phyloP scores from a whole-genome alignment of 2,329 filamentous ascomycete genomes.

The Aspergillus latus region DNA sequence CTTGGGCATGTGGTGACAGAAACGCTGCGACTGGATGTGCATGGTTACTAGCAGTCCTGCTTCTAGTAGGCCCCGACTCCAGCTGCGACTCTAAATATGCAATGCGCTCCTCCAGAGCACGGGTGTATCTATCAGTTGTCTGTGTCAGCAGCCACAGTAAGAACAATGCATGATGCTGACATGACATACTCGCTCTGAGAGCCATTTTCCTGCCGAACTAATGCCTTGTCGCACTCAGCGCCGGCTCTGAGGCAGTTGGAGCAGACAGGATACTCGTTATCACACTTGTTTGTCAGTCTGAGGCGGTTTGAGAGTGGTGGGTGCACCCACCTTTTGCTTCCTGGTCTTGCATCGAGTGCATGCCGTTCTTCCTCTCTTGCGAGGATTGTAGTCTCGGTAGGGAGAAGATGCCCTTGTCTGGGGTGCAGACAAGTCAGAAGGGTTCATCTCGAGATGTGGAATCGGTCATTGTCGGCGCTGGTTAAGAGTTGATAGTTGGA shows the following conservation, averaged over 20 bases:
- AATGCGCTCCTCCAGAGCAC: constrained; percentile 44
- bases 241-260: constrained; percentile 48
- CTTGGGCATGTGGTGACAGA: constrained; percentile 25
- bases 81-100: constrained; percentile 43
- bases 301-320: neutral
- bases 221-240: constrained; percentile 44
- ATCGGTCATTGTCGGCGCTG: constrained; percentile 7
- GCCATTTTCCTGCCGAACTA: constrained; percentile 41
- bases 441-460: constrained; percentile 18
- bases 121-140: constrained; percentile 38
- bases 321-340: constrained; percentile 44
- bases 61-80: constrained; percentile 19
- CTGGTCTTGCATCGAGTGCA: constrained; percentile 49
- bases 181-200: constrained; percentile 36
- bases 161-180: neutral
- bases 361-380: constrained; percentile 47
- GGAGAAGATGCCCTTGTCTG: constrained; percentile 26
- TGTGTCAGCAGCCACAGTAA: constrained; percentile 10
- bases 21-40: constrained; percentile 24
- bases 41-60: constrained; percentile 16
- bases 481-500: constrained; percentile 3
- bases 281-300: constrained; percentile 35
- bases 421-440: constrained; percentile 19
- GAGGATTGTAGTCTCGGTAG: constrained; percentile 40
- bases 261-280: constrained; percentile 47